Percentiles rank a stretch among this genome's conserved stretches.
These are phyloP conservation scores for Colletotrichum noveboracense DNA, from an alignment of 2,329 filamentous ascomycete genomes.

Conservation along the genomic window DNA sequence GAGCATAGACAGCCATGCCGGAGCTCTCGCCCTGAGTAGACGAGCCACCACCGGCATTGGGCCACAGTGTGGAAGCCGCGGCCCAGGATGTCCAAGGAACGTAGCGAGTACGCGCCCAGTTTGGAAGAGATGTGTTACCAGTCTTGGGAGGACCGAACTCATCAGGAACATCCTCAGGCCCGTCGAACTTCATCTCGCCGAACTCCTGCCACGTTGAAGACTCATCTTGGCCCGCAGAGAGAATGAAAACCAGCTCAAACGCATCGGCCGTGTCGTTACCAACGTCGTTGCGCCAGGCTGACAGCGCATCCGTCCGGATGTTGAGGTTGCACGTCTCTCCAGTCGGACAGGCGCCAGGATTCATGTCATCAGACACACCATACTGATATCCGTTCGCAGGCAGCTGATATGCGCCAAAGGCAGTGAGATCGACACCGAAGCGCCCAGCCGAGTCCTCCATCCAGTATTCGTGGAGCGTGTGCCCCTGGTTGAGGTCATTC, in stretches of 20 bases:
- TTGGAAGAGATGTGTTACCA: conserved; percentile 39
- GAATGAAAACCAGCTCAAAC: conserved; percentile 58
- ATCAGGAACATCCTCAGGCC: conserved; percentile 50
- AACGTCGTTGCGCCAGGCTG: conserved; percentile 55
- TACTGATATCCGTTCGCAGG: conserved; percentile 54
- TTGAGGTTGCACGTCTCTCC: conserved; percentile 48
- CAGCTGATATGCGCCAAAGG: conserved; percentile 56
- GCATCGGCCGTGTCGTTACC: conserved; percentile 51
- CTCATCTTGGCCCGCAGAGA: conserved; percentile 60
- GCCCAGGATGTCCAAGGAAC: conserved; percentile 61
- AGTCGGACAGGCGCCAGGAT: conserved; percentile 50
- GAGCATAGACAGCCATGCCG: conserved; percentile 58
- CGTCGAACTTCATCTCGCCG: conserved; percentile 56
- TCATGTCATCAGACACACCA: conserved; percentile 53
- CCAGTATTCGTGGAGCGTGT: conserved; percentile 63
- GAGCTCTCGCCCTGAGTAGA: conserved; percentile 59
- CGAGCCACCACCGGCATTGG: conserved; percentile 56
- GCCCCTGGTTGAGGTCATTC: conserved; percentile 51
- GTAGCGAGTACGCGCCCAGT: conserved; percentile 55
- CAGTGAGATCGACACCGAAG: conserved; percentile 57
- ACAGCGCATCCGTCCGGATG: conserved; percentile 53
- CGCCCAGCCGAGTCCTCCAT: conserved; percentile 60
- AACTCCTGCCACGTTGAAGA: conserved; percentile 63
- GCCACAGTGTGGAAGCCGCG: conserved; percentile 55
- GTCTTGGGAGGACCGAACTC: conserved; percentile 51